These are phyloP conservation scores for Parascedosporium putredinis DNA, from an alignment of 2,329 filamentous ascomycete species.

Conservation along the genomic window DNA sequence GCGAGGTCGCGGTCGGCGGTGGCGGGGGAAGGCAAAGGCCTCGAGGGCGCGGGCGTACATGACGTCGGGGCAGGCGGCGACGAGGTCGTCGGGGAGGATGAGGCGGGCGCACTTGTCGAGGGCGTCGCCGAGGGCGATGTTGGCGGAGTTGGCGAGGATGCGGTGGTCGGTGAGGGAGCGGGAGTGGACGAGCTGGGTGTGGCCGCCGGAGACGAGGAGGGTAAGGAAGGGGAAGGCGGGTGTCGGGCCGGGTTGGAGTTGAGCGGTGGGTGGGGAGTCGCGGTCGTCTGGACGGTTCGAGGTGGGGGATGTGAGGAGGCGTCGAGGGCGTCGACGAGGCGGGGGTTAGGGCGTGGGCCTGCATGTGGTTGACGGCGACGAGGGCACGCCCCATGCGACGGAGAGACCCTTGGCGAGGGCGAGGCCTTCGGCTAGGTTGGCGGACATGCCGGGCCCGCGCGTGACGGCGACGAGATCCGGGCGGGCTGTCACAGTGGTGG, in stretches of 20 bases:
- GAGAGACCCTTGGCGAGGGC: conserved; percentile 81
- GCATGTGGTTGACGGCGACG: conserved; percentile 91
- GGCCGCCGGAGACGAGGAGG: conserved; percentile 82
- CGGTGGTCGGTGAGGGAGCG: conserved; percentile 55
- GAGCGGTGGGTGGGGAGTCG: too few relatives aligned
- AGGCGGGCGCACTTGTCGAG: conserved; percentile 77
- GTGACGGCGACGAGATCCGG: conserved; percentile 87
- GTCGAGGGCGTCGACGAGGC: conserved; percentile 57
- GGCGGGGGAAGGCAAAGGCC: conserved; percentile 57
- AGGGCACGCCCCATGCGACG: conserved; percentile 75
- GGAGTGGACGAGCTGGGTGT: conserved; percentile 78
- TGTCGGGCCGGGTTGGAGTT: background rate
- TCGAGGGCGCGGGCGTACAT: conserved; percentile 80
- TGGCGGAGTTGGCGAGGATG: conserved; percentile 62
- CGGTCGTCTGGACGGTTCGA: too few relatives aligned
- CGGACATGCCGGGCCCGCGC: conserved; percentile 78
- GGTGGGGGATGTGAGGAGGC: conserved; percentile 14
- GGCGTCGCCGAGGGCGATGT: conserved; percentile 81
- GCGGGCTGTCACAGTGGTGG: background rate
- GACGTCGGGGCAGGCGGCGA: conserved; percentile 47
- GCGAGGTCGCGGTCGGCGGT: conserved; percentile 4
- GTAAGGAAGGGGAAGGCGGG: conserved; percentile 77
- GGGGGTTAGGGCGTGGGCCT: conserved; percentile 84
- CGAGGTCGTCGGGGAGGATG: conserved; percentile 53
- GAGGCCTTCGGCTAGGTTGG: conserved; percentile 67